These are phyloP conservation scores for Diutina ranongensis DNA, from an alignment of 1,139 yeast species.

Conservation along the genomic window DNA sequence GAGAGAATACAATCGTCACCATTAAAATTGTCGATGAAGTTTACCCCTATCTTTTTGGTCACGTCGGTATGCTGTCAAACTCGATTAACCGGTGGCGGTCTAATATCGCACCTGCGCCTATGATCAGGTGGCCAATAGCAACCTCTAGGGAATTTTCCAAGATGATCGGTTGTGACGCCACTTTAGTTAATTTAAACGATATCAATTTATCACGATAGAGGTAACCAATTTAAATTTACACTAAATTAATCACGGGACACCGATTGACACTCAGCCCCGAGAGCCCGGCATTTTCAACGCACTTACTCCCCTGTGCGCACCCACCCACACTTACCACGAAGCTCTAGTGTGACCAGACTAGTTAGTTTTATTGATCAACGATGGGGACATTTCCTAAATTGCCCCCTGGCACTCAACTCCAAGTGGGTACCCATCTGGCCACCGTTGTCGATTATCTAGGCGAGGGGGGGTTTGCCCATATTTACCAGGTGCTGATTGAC, in stretches of 20 bases:
- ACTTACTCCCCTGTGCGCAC: neutral
- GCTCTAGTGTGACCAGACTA: too few relatives aligned
- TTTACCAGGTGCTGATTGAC: slow-evolving; percentile 45
- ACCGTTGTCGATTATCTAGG: slow-evolving; percentile 28
- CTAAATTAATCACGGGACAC: neutral
- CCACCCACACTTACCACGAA: neutral
- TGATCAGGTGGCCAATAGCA: neutral
- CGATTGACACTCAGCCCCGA: neutral
- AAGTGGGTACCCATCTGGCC: slow-evolving; percentile 32
- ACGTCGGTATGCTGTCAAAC: too few relatives aligned
- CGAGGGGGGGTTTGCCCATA: slow-evolving; percentile 43
- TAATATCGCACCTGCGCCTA: neutral
- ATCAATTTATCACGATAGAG: too few relatives aligned
- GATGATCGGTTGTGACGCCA: neutral
- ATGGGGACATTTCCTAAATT: slow-evolving; percentile 6
- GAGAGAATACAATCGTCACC: too few relatives aligned
- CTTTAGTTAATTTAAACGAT: too few relatives aligned
- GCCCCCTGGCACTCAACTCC: slow-evolving; percentile 11
- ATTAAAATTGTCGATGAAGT: too few relatives aligned
- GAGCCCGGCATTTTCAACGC: slow-evolving; percentile 2
- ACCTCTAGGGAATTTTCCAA: neutral
- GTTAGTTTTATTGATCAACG: too few relatives aligned
- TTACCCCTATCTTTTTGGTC: neutral
- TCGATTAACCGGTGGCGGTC: too few relatives aligned
- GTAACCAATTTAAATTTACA: too few relatives aligned